Conservation (phyloP, 257 asterid genomes). For the Voacanga thouarsii region DNA sequence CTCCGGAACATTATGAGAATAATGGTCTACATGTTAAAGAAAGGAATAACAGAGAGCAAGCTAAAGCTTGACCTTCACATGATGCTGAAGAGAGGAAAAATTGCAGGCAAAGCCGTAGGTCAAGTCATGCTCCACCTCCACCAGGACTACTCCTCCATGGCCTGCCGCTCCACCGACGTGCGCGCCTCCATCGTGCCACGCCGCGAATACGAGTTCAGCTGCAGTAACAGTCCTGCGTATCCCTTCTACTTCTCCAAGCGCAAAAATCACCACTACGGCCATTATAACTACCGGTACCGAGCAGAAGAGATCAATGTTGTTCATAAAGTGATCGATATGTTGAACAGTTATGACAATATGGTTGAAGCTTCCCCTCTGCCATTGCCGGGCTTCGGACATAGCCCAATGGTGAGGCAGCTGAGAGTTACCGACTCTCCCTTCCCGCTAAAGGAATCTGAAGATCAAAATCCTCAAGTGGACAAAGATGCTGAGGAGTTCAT, state of each 20-base stretch:
- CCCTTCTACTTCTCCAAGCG: slow-evolving; percentile 22
- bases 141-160: slow-evolving; percentile 20
- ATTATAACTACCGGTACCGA: background rate
- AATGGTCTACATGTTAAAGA: slow-evolving; percentile 34
- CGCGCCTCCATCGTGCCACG: slow-evolving; percentile 24
- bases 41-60: slow-evolving; percentile 36
- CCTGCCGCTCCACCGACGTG: slow-evolving; percentile 32
- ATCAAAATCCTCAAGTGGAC: slow-evolving; percentile 35
- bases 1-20: slow-evolving; percentile 29
- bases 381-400: slow-evolving; percentile 40
- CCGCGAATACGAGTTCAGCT: slow-evolving; percentile 46
- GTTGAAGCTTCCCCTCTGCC: slow-evolving; percentile 19
- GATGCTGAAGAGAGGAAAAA: slow-evolving; percentile 30
- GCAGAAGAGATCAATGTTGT: slow-evolving; percentile 14
- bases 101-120: slow-evolving; percentile 34
- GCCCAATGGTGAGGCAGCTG: slow-evolving; percentile 40
- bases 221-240: slow-evolving; percentile 34
- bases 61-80: slow-evolving; percentile 23
- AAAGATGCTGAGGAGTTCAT: slow-evolving; percentile 45
- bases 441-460: slow-evolving; percentile 34
- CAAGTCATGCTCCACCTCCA: slow-evolving; percentile 30
- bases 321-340: slow-evolving; percentile 19
- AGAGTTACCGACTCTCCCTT: slow-evolving; percentile 48
- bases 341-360: slow-evolving; percentile 15
- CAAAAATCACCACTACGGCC: slow-evolving; percentile 3